Base-by-base conservation (phyloP, 768 basidiomycete species). In the Suillus hirtellus region DNA sequence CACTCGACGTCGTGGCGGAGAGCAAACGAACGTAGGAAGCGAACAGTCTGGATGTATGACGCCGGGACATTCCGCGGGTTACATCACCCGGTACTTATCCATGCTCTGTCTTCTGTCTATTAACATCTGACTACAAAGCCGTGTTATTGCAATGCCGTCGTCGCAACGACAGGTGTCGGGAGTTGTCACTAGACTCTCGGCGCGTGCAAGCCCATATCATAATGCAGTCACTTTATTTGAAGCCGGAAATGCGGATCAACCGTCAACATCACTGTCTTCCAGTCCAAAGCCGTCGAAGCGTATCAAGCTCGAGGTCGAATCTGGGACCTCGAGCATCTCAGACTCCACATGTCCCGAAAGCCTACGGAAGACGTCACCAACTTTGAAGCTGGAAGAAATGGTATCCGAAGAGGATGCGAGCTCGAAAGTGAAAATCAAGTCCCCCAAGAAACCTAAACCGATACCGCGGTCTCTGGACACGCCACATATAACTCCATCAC, bases 401-500 rank as follows among this genome's bases (percentile, higher is more conserved):
- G 46, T 40, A 15, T 19, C 47, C 5, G 38, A 31, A 34, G 15
- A 27, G 37, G 52, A 53, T 15, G 47, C 47, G 43, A 31, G 9
- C 0, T 37, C 42, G 12, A 14, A 12, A 40, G 5, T 35, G 19
- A 62, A 61, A 14, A 54, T 68, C 31, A 66, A 69, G 15, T 81
- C 80, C 1, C 81, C 85, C 2, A 79, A 79, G 66, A 91, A 89
- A 71, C 69, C 71, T 2, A 91, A 87, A 69, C 71, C 78, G 1
- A 81, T 89, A n/a, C 81, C 79, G 60, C 82, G 82, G 63, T 71
- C 79, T 1, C 75, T 93, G 24, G 81, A 74, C 3, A 78, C 74
- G 0, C 87, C 92, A 0, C 90, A 93, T 67, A 86, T 89, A 0
- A 79, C 85, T 1, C 93, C 93, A 9, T 71, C 74, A 37, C 72